A percentile compares a stretch with the other conserved stretches of the same genome.
Conservation (phyloP, 495 filamentous ascomycete genomes). For the Xylaria telfairii region DNA sequence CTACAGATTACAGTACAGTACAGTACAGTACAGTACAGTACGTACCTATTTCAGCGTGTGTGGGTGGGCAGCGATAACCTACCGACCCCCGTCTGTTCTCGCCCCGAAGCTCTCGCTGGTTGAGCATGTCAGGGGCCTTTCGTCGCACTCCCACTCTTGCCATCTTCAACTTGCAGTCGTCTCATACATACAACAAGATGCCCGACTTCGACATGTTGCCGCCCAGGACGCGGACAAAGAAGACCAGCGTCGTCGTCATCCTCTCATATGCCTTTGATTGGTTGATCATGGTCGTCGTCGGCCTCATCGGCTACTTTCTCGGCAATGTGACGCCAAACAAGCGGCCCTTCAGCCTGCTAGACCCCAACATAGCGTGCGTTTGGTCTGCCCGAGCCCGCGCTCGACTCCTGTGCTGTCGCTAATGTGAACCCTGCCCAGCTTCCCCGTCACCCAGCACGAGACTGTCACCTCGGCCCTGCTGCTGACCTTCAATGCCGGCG, state of each 20-base stretch:
- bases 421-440: slow-evolving; percentile 57
- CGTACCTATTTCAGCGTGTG: no score
- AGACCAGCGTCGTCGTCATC: slow-evolving; percentile 39
- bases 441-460: slow-evolving; percentile 76
- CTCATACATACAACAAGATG: slow-evolving; percentile 36
- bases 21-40: no score
- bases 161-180: slow-evolving; percentile 4
- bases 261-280: slow-evolving; percentile 56
- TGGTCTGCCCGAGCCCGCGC: background rate
- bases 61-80: background rate
- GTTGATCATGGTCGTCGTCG: slow-evolving; percentile 49
- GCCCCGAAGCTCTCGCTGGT: background rate
- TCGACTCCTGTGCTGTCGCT: background rate
- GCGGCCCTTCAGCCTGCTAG: slow-evolving; percentile 55
- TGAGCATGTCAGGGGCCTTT: slow-evolving; percentile 21
- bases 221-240: slow-evolving; percentile 32
- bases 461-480: slow-evolving; percentile 68
- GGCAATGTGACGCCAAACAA: slow-evolving; percentile 62
- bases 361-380: slow-evolving; percentile 54
- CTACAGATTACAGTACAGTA: no score
- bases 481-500: slow-evolving; percentile 60
- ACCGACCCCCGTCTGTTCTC: background rate
- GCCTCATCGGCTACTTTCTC: slow-evolving; percentile 50
- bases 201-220: slow-evolving; percentile 30
- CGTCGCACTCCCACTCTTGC: slow-evolving; percentile 11